These are phyloP conservation scores for Cytospora leucostoma DNA, from an alignment of 2,329 filamentous ascomycete genomes.

Conservation along the genomic window DNA sequence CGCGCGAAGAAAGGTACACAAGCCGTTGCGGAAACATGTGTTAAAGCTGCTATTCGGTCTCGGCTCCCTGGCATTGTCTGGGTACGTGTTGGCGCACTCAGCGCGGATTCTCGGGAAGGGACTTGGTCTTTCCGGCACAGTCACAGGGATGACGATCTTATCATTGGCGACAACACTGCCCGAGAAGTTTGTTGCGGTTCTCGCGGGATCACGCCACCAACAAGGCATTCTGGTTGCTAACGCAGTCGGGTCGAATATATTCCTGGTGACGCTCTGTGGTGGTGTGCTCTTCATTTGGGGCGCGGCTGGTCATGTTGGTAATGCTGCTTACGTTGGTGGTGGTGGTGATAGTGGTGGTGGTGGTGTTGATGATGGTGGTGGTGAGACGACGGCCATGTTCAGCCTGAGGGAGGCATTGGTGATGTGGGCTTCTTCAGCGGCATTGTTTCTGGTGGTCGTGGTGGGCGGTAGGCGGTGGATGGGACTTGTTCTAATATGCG, in stretches of 20 bases:
- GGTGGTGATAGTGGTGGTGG: too few species aligned
- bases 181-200: constrained; percentile 52
- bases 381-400: constrained; percentile 21
- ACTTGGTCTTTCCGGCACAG: constrained; percentile 45
- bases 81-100: constrained; percentile 51
- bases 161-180: constrained; percentile 54
- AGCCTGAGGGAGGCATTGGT: constrained; percentile 35
- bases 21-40: constrained; percentile 28
- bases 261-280: constrained; percentile 48
- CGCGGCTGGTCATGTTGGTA: constrained; percentile 30
- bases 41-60: constrained; percentile 46
- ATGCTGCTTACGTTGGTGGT: too few species aligned
- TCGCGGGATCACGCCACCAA: constrained; percentile 48
- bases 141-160: constrained; percentile 50
- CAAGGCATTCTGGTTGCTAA: constrained; percentile 52
- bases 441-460: constrained; percentile 37
- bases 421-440: constrained; percentile 35
- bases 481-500: constrained; percentile 35
- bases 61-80: constrained; percentile 45
- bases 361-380: too few species aligned
- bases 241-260: constrained; percentile 55
- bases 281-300: constrained; percentile 40
- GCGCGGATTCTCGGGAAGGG: constrained; percentile 43
- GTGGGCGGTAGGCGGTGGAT: constrained; percentile 38
- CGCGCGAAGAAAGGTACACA: constrained; percentile 11